Percentiles rank a stretch among this genome's conserved stretches.
phyloP scores from a whole-genome alignment of 164 flowering plant genomes.

The Paratinospora sagittata region DNA sequence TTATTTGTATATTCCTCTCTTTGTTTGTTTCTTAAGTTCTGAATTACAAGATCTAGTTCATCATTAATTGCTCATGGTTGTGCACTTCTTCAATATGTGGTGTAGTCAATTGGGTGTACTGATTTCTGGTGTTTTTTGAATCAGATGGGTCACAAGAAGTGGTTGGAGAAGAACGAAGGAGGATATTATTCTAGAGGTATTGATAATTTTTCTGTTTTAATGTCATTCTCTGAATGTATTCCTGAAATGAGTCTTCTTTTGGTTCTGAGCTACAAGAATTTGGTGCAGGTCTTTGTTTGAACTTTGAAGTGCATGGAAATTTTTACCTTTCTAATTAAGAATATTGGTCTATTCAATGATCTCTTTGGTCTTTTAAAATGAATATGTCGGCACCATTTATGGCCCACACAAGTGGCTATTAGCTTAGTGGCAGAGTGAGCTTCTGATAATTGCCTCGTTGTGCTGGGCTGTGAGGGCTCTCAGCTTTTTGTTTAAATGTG shows the following conservation, averaged over 20 bases:
- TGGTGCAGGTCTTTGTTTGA: neutral
- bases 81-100: neutral
- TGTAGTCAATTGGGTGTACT: neutral
- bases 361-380: neutral
- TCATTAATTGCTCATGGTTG: constrained; percentile 6
- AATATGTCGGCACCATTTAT: neutral
- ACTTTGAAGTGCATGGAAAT: neutral
- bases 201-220: neutral
- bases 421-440: no score
- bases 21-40: neutral
- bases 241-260: neutral
- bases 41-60: neutral
- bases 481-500: neutral
- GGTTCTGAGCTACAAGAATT: neutral
- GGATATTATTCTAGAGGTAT: constrained; percentile 78
- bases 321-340: neutral
- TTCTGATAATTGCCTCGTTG: no score
- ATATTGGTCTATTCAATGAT: neutral
- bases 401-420: no score
- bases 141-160: constrained; percentile 85
- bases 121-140: constrained; percentile 11
- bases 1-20: neutral
- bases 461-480: no score
- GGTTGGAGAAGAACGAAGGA: constrained; percentile 97
- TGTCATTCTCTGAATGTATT: neutral